A percentile compares a stretch with the other conserved stretches of the same genome.
These are phyloP conservation scores for Aspergillus sp. DNA, from an alignment of 2,329 filamentous ascomycete genomes.

Conservation along the genomic window DNA sequence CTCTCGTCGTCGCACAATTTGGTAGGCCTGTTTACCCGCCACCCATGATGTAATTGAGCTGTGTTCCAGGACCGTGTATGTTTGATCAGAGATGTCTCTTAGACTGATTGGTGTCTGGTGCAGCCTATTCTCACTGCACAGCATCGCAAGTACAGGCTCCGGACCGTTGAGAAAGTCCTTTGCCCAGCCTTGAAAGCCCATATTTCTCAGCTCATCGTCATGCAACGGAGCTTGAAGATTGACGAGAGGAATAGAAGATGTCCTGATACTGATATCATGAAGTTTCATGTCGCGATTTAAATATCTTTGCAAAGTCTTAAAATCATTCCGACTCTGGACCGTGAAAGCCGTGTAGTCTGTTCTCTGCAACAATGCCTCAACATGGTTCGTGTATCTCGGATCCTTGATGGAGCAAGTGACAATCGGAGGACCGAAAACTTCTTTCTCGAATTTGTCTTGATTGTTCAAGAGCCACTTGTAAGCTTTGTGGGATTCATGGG, in stretches of 20 bases:
- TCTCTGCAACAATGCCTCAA: conserved; percentile 58
- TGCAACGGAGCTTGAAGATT: conserved; percentile 58
- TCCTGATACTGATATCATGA: conserved; percentile 70
- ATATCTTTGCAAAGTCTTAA: conserved; percentile 67
- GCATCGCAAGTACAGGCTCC: conserved; percentile 78
- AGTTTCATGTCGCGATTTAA: conserved; percentile 65
- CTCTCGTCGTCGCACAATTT: conserved; percentile 70
- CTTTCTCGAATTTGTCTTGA: conserved; percentile 66
- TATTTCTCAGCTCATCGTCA: conserved; percentile 54
- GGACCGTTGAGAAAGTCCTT: conserved; percentile 79
- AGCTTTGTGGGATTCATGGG: conserved; percentile 64
- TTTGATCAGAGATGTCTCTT: conserved; percentile 62
- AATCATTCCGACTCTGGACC: conserved; percentile 72
- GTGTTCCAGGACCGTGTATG: conserved; percentile 65
- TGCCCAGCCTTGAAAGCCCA: conserved; percentile 76
- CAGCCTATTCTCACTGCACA: conserved; percentile 72
- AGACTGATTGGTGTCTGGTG: conserved; percentile 68
- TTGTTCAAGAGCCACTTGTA: conserved; percentile 84
- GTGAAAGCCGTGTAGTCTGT: conserved; percentile 66
- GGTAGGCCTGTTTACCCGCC: conserved; percentile 64
- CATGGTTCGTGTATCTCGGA: conserved; percentile 60
- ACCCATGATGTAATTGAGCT: conserved; percentile 67
- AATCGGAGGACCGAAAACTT: conserved; percentile 78
- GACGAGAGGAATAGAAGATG: conserved; percentile 55
- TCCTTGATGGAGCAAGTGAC: conserved; percentile 78